Base-by-base conservation (phyloP, 1,284 basidiomycete genomes). In the Ceratobasidium sp. region DNA sequence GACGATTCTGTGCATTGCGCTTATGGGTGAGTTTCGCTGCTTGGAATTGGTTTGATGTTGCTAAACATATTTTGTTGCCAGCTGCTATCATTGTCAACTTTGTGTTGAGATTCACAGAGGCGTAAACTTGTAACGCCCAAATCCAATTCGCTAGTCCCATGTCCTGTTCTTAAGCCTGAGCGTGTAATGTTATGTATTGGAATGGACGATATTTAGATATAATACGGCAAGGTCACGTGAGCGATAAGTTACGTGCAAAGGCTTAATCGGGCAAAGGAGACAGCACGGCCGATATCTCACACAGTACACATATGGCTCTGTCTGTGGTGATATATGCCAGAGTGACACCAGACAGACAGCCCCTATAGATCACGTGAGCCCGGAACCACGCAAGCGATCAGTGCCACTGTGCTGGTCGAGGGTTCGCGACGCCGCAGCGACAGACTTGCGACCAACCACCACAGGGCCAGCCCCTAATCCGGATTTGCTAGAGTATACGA, bases 31-130 rank as follows among this genome's bases (percentile, higher is more conserved):
- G 88, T 82, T 30, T 52, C 32, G 14, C 9, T 9, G 12, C 10
- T 57, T 23, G 32, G 21, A 41, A 74, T 39, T 26, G 26, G 26
- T 41, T 59, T 14, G 45, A 45, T 46, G 14, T 69, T 67, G 72
- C 67, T 67, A 50, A 60, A 23, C 58, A 23, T 55, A 75, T 52
- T 30, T 55, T 75, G 53, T 30, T 45, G n/a, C n/a, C n/a, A 94
- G 94, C 92, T 72, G 94, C 96, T 45, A 90, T 97, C 78, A 83
- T 94, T 65, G 89, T 91, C 83, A 97, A 97, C 81, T 97, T 97
- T 78, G 85, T 95, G 75, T 85, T 97, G 76, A 87, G 92, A 59
- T 92, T 93, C 80, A 86, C 90, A 6, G 81, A 85, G 74, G 70
- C 52, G 14, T 74, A 59, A 73, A 43, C n/a, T 57, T 16, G 21